Evolutionary conservation across 768 basidiomycete species (phyloP), one percentile per base, ranked within the genome.

Genomic region (Serendipita indica): DNA sequence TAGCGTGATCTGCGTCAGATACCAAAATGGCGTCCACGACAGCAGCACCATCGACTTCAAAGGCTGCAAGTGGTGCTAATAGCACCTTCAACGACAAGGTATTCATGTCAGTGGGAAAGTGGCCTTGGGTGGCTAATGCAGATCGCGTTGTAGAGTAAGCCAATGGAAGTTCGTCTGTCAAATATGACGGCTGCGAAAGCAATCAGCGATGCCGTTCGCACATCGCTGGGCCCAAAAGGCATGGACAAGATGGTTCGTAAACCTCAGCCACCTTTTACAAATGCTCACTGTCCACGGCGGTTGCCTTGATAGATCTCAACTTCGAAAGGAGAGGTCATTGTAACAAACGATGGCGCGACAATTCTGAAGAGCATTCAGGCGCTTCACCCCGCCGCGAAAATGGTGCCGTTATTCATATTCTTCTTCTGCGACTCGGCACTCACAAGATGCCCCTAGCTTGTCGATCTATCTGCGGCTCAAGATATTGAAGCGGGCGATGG

Each of bases 251-350:
- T 98, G 94, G 94, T 88, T 66, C 60, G 75, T 58, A 6, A 7
- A 12, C 4, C 57, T 39, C 52, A 16, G 16, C 5, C 25, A 39
- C 35, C 35, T 45, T 57, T 39, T 34, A 5, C 30, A 30, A 13
- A 57, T 61, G n/a, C n/a, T 16, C 32, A 28, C 18, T 49, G 33
- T 52, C 25, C 30, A 58, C 58, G 39, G 62, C 57, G 30, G 54
- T n/a, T n/a, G n/a, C n/a, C n/a, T n/a, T n/a, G n/a, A n/a, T 61
- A 96, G 94, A 97, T 97, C 67, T 90, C 92, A 81, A 96, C 92
- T 3, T 73, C 89, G 5, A 90, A 91, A 70, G 93, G 93, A 62
- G 94, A 99, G 70, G 90, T 94, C 16, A 86, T 98, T 65, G 89
- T 99, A 64, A 98, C 96, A 6, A 99, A 99, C 69, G 96, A 99